A percentile compares a stretch with the other conserved stretches of the same genome.
Evolutionary conservation across 805 yeast genomes (phyloP).

Genomic region (Candida nitratophila): DNA sequence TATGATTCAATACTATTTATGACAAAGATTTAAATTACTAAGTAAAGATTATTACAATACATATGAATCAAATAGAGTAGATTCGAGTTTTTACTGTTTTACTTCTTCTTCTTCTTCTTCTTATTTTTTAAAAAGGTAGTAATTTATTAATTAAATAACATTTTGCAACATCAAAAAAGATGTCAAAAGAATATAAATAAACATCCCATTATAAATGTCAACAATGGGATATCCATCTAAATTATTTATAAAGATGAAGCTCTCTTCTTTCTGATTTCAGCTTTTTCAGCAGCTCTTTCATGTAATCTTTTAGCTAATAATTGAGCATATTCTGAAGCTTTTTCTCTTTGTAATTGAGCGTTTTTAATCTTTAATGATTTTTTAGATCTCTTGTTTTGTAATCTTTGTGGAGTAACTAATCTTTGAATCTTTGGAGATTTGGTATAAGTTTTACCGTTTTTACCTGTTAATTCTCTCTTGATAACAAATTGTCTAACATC

Average conservation of each 20-base stretch:
- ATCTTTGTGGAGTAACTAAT: constrained; percentile 97
- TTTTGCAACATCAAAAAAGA: constrained; percentile 65
- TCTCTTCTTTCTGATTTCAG: constrained; percentile 99
- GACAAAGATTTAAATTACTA: too few species aligned
- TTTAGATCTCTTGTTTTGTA: constrained; percentile 98
- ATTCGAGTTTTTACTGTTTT: too few species aligned
- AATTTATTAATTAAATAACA: too few species aligned
- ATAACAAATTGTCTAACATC: constrained; percentile 88
- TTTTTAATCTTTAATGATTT: constrained; percentile 89
- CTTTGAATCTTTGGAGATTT: constrained; percentile 99
- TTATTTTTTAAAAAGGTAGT: too few species aligned
- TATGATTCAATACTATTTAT: too few species aligned
- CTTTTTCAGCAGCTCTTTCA: constrained; percentile 97
- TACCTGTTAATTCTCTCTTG: constrained; percentile 95
- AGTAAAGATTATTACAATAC: too few species aligned
- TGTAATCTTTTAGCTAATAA: constrained; percentile 96
- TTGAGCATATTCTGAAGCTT: constrained; percentile 99
- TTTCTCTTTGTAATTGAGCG: constrained; percentile 99
- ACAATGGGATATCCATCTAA: too few species aligned
- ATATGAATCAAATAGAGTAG: too few species aligned
- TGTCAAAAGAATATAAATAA: too few species aligned
- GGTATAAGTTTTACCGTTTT: constrained; percentile 98
- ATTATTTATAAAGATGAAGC: constrained; percentile 98
- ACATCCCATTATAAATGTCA: too few species aligned
- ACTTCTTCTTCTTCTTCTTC: too few species aligned